These are phyloP conservation scores for Sporothrix euskadiensis DNA, from an alignment of 2,329 filamentous ascomycete genomes.

Conservation along the genomic window DNA sequence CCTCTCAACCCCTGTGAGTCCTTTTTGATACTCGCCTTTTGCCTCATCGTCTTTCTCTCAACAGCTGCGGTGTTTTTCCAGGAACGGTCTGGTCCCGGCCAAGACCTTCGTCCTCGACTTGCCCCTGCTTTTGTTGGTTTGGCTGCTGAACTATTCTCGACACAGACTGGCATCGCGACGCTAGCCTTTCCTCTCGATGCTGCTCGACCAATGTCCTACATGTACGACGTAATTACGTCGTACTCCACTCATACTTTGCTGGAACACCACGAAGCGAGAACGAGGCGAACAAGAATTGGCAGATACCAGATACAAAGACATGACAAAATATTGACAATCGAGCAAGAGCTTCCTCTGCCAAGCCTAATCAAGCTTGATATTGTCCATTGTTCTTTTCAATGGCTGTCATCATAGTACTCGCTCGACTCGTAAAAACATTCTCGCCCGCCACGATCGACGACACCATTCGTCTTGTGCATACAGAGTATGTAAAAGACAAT, in stretches of 20 bases:
- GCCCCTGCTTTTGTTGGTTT: neutral
- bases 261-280: slow-evolving; percentile 9
- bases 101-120: neutral
- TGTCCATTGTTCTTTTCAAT: neutral
- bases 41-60: neutral
- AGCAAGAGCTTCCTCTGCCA: neutral
- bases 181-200: neutral
- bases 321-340: neutral
- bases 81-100: neutral
- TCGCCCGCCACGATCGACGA: neutral
- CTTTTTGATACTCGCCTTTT: neutral
- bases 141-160: slow-evolving; percentile 5
- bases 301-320: neutral
- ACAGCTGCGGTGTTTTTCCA: slow-evolving; percentile 9
- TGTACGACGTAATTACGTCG: too few species aligned
- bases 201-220: neutral
- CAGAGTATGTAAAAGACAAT: neutral
- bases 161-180: slow-evolving; percentile 3
- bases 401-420: neutral
- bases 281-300: neutral
- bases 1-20: neutral
- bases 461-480: slow-evolving; percentile 13
- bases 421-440: neutral
- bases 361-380: neutral
- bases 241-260: neutral